phyloP scores from a whole-genome alignment of 2,329 filamentous ascomycete genomes.

The Emergomyces africanus region DNA sequence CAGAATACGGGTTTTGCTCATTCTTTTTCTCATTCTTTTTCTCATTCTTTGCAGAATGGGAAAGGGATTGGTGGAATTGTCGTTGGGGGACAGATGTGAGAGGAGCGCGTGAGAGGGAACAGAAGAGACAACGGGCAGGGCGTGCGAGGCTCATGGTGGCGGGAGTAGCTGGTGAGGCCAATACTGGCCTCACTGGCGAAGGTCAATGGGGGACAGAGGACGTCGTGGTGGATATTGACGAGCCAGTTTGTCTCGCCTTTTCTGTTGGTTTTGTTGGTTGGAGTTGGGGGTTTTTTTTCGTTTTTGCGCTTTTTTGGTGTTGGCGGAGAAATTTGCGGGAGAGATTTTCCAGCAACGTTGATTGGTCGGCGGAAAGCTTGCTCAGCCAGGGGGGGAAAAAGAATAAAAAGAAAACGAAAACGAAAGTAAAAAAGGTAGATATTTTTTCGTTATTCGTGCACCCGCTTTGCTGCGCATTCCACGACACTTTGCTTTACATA shows the following conservation, averaged over 20 bases:
- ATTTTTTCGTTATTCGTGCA: not conserved
- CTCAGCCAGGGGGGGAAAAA: too few relatives aligned
- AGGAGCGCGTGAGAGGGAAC: slow-evolving; percentile 32
- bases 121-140: slow-evolving; percentile 38
- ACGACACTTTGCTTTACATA: not conserved
- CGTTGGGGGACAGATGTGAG: slow-evolving; percentile 33
- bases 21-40: not conserved
- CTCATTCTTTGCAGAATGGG: slow-evolving; percentile 21
- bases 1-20: slow-evolving; percentile 20
- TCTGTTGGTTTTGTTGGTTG: not conserved
- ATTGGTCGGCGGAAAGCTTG: not conserved
- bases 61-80: slow-evolving; percentile 36
- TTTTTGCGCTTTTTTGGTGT: not conserved
- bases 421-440: not conserved
- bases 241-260: slow-evolving; percentile 1
- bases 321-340: not conserved
- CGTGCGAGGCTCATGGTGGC: slow-evolving; percentile 37
- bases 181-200: slow-evolving; percentile 6
- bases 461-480: not conserved
- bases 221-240: not conserved
- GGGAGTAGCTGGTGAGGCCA: slow-evolving; percentile 17
- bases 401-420: too few relatives aligned
- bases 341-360: not conserved
- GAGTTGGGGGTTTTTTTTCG: not conserved
- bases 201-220: slow-evolving; percentile 5